phyloP scores from a whole-genome alignment of 768 basidiomycete genomes.

The Suillus discolor region DNA sequence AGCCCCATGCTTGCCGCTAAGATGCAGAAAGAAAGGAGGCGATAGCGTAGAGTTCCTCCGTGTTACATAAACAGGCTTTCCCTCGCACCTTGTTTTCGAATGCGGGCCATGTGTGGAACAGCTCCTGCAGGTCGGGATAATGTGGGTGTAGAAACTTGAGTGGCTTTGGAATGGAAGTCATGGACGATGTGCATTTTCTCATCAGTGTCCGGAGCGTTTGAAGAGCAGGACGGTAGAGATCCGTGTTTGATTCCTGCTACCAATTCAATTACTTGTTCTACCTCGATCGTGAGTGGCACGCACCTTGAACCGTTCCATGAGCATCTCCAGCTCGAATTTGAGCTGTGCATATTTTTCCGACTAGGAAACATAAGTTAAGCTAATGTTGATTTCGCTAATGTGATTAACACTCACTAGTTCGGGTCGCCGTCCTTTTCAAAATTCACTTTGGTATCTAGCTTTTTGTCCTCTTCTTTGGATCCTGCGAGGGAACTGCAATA shows the following conservation, averaged over 20 bases:
- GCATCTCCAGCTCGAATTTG: conserved; percentile 94
- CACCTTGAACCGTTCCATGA: conserved; percentile 91
- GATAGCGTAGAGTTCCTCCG: conserved; percentile 86
- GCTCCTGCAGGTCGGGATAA: conserved; percentile 80
- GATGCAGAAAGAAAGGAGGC: conserved; percentile 72
- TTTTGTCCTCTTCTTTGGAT: conserved; percentile 52
- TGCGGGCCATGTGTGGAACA: conserved; percentile 80
- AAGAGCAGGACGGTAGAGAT: conserved; percentile 85
- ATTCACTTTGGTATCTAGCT: conserved; percentile 49
- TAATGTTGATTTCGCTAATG: conserved; percentile 16
- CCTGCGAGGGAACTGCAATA: conserved; percentile 69
- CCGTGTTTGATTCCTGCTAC: conserved; percentile 80
- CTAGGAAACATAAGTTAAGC: conserved; percentile 39
- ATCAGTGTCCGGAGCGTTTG: conserved; percentile 94
- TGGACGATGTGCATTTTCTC: conserved; percentile 94
- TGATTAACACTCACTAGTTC: conserved; percentile 64
- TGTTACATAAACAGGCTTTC: background rate
- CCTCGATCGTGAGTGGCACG: conserved; percentile 19
- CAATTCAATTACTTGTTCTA: conserved; percentile 18
- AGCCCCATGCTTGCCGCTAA: conserved; percentile 88
- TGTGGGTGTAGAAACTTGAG: conserved; percentile 96
- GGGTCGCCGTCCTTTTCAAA: conserved; percentile 45
- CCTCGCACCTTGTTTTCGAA: conserved; percentile 73
- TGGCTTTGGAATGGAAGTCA: conserved; percentile 99
- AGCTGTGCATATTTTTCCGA: conserved; percentile 95